Evolutionary conservation across 1,284 basidiomycete species (phyloP).

Genomic region (Fomes fomentarius): DNA sequence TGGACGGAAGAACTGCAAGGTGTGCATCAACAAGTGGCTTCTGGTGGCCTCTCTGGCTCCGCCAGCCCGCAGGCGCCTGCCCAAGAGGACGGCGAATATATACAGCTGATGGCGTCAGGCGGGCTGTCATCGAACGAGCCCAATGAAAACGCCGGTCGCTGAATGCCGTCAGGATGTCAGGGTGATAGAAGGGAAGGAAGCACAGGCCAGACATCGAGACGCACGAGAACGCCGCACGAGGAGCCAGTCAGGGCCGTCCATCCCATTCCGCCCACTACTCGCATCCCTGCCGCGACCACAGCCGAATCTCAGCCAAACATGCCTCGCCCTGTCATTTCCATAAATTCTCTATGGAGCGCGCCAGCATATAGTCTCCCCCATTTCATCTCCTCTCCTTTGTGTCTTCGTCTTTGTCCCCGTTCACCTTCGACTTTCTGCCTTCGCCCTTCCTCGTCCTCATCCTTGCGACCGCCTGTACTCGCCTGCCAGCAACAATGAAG

Average conservation of each 20-base stretch:
- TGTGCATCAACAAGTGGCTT: too few species aligned
- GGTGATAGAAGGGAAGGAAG: background rate
- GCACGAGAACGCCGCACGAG: background rate
- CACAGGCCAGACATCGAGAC: background rate
- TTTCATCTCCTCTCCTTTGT: background rate
- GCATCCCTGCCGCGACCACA: background rate
- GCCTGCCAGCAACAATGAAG: constrained; percentile 15
- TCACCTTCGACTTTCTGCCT: background rate
- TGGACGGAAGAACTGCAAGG: too few species aligned
- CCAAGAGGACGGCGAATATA: too few species aligned
- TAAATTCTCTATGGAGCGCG: background rate
- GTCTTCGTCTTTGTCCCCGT: background rate
- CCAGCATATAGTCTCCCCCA: background rate
- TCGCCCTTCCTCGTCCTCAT: background rate
- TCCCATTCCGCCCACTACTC: background rate
- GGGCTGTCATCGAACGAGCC: background rate
- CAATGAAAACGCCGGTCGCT: background rate
- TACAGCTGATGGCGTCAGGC: too few species aligned
- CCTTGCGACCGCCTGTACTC: constrained; percentile 23
- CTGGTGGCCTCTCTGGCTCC: too few species aligned
- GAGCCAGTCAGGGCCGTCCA: background rate
- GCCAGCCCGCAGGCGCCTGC: too few species aligned
- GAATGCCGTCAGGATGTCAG: background rate
- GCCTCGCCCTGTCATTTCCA: background rate
- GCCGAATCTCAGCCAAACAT: background rate